Base-by-base conservation (phyloP, 805 yeast species). In the Jamesozyma hellenica region DNA sequence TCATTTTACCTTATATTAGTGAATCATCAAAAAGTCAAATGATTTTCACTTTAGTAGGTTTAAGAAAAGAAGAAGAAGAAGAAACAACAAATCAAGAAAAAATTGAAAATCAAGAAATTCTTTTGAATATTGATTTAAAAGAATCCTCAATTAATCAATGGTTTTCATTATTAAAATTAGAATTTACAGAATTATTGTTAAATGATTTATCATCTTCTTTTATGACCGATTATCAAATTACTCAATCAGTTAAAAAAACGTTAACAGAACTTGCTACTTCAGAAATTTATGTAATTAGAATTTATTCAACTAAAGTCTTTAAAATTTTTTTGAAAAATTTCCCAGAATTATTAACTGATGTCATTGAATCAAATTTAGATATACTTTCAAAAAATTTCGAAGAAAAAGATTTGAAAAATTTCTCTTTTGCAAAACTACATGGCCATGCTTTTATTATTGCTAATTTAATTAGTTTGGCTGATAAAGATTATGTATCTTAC, bases 401-500 rank as follows among this genome's bases (percentile, higher is more conserved):
- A 28, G 53, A 42, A 13, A 43, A 47, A 7, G 52, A 50, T 9
- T 41, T 45, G 7, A 50, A 50, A 1, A 38, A 49, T 6, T 55
- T 61, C 21, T 45, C 55, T 13, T 64, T 58, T 41, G 40, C 58
- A 5, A 60, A 50, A 35, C 54, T 63, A 11, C 68, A 67, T 43
- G 72, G 73, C 0, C 55, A 60, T 43, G 61, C 71, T 0, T 49
- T 65, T 31, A 48, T 66, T 10, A 53, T 68, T 15, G 61, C 71
- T 2, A 65, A 55, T 36, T 36, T 65, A 19, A 52, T 66, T 2
- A 51, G 54, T 8, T 44, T 54, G 5, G 61, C 68, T 1, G 61
- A 61, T 29, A 58, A 58, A 27, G 68, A 67, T 37, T 69, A 67
- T 47, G 71, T 72, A 5, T 62, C 77, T 3, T 58, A 63, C 28